Conservation (phyloP, 306 rosid genomes). For the Quercus mongolica region DNA sequence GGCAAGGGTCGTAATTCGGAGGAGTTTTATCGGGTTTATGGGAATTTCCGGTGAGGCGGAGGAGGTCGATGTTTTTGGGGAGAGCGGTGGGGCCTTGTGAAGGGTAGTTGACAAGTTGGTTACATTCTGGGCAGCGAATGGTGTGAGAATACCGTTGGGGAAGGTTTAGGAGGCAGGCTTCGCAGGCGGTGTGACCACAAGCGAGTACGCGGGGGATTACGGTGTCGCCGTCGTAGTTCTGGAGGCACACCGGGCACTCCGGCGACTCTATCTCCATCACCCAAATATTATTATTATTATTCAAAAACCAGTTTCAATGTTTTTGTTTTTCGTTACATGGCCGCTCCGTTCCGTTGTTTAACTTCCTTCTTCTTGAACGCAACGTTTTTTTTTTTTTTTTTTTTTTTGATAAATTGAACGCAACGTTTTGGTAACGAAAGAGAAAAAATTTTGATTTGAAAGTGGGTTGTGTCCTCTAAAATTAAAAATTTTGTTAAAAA, state of each 20-base stretch:
- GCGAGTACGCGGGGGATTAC: slow-evolving; percentile 69
- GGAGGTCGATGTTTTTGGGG: slow-evolving; percentile 93
- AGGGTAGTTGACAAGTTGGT: slow-evolving; percentile 66
- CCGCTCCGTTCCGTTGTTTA: too few species aligned
- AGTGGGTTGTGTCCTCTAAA: too few species aligned
- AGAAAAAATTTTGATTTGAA: too few species aligned
- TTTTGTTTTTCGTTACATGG: too few species aligned
- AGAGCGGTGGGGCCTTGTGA: slow-evolving; percentile 63
- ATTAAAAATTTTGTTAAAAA: too few species aligned
- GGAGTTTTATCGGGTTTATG: slow-evolving; percentile 22
- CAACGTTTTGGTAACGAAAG: too few species aligned
- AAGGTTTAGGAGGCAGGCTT: slow-evolving; percentile 54
- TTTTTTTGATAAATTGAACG: too few species aligned
- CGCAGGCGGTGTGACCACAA: slow-evolving; percentile 78
- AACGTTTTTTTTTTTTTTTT: too few species aligned
- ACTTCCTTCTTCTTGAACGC: too few species aligned
- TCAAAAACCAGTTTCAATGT: too few species aligned
- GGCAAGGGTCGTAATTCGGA: neutral
- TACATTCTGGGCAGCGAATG: slow-evolving; percentile 85
- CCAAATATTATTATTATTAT: too few species aligned
- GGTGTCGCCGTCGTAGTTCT: slow-evolving; percentile 52
- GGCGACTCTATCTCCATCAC: slow-evolving; percentile 49
- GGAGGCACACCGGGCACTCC: slow-evolving; percentile 92
- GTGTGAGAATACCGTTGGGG: slow-evolving; percentile 59
- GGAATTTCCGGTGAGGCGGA: slow-evolving; percentile 30